These are phyloP conservation scores for Phytophthora uliginosa DNA, from an alignment of 352 stramenopile genomes.

Conservation along the genomic window DNA sequence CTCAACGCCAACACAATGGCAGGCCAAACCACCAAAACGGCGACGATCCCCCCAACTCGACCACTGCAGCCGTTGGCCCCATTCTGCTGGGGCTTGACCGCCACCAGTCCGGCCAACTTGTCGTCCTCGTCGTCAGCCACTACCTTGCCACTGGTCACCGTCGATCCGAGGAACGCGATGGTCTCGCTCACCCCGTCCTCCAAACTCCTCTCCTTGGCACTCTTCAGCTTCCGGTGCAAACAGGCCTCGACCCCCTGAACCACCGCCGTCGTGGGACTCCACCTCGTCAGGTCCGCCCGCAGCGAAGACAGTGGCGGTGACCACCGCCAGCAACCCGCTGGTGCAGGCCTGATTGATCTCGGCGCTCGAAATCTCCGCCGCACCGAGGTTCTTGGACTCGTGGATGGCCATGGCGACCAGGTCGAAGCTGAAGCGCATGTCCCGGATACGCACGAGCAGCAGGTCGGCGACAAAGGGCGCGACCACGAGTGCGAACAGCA, in stretches of 20 bases:
- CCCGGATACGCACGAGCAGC: slow-evolving; percentile 36
- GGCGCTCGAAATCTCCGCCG: neutral
- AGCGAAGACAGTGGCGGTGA: neutral
- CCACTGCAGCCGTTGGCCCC: neutral
- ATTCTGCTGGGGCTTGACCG: neutral
- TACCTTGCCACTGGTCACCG: neutral
- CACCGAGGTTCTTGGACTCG: neutral
- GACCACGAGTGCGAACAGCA: slow-evolving; percentile 27
- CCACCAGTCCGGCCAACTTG: neutral
- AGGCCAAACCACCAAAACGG: slow-evolving; percentile 22
- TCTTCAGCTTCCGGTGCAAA: neutral
- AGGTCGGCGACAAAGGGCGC: slow-evolving; percentile 41
- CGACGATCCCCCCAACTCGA: neutral
- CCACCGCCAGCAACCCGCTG: neutral
- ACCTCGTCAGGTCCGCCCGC: neutral
- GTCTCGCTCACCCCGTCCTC: neutral
- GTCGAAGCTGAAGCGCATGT: neutral
- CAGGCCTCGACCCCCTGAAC: neutral
- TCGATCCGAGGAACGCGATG: neutral
- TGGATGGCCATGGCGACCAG: neutral
- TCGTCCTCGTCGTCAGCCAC: neutral
- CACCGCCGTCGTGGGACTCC: neutral
- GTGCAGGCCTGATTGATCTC: neutral
- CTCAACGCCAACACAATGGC: slow-evolving; percentile 22
- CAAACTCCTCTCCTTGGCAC: neutral